Base-by-base conservation (phyloP, 1,139 yeast genomes). In the Sugiyamaella pinicola region DNA sequence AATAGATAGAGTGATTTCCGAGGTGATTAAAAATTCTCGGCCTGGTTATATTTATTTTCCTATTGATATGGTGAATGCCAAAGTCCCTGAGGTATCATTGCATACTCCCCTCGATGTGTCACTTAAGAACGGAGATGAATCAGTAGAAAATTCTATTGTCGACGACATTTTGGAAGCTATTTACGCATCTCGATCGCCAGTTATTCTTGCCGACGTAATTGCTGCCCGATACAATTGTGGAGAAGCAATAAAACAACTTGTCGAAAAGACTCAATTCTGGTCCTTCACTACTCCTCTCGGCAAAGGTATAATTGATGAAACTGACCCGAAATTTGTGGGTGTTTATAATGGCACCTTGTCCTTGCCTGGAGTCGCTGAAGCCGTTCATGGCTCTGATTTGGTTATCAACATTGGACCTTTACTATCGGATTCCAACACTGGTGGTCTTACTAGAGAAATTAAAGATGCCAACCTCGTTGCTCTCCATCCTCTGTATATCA, bases 41-140 rank as follows among this genome's bases (percentile, higher is more conserved):
- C 96, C 96, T 0, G 96, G 95, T 6, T 88, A 85, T 65, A 70
- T 89, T 54, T 87, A 81, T 65, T 68, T 89, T 42, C 96, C 96
- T 2, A 74, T 79, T 40, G 91, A 88, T 64, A 69, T 86, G 62
- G 82, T 84, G 8, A 80, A 80, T 61, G 63, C 73, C 41, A 60
- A 71, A 41, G 82, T 87, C 13, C 68, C 71, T 50, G 57, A 53
- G 22, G 55, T 61, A 63, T 73, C 37, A 61, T 71, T 62, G 51
- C 67, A 54, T 48, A 64, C 59, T n/a, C 64, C 71, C 4, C 53
- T 69, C 18, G 64, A 69, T 29, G 54, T 64, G 41, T 61, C 62
- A n/a, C 59, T 67, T 37, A 51, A 44, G 28, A 64, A 68, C 29
- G 9, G 28, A 3, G 47, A 49, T 29, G 52, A 46, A 12, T 46